phyloP scores from a whole-genome alignment of 2,329 filamentous ascomycete species.

The Blastomyces emzantsi region DNA sequence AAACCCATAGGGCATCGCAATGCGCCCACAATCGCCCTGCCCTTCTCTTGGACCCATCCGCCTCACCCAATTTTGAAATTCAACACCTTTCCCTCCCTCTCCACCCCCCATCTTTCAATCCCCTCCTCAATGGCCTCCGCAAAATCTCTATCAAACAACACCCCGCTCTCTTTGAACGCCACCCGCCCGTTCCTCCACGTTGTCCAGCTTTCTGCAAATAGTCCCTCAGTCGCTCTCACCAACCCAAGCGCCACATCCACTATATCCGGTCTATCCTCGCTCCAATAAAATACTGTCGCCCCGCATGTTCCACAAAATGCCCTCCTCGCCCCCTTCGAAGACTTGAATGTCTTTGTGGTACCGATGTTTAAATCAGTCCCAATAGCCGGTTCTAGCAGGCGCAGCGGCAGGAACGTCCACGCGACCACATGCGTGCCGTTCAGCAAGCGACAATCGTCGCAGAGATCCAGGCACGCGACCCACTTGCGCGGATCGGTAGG shows the following conservation, averaged over 20 bases:
- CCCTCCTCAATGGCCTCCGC: constrained; percentile 1
- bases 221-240: constrained; percentile 31
- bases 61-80: neutral
- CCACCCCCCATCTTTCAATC: neutral
- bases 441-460: constrained; percentile 34
- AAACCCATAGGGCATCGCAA: neutral
- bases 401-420: constrained; percentile 36
- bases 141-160: constrained; percentile 5
- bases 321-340: constrained; percentile 29
- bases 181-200: constrained; percentile 28
- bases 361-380: constrained; percentile 24
- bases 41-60: neutral
- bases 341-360: constrained; percentile 33
- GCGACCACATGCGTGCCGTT: constrained; percentile 32
- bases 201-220: constrained; percentile 36
- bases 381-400: constrained; percentile 27
- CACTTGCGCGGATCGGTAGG: constrained; percentile 19
- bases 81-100: neutral
- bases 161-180: neutral
- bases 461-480: constrained; percentile 22
- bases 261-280: constrained; percentile 27
- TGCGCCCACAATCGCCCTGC: neutral
- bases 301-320: constrained; percentile 41
- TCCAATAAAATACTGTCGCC: constrained; percentile 35
- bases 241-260: constrained; percentile 39